phyloP scores from a whole-genome alignment of 257 asterid genomes.

The Jasminum sambac region DNA sequence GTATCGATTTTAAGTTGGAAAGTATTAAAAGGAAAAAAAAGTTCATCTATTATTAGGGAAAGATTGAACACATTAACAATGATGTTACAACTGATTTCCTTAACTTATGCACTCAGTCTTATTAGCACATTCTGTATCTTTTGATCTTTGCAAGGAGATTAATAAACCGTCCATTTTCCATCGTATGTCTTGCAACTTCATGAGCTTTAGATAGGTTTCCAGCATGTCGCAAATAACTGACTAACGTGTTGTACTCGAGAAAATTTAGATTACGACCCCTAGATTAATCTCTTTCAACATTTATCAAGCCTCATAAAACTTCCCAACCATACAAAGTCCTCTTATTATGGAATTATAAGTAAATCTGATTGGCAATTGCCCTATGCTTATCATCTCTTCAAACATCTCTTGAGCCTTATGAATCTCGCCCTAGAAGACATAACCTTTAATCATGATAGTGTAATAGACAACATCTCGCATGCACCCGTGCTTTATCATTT shows the following conservation, averaged over 20 bases:
- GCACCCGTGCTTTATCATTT: slow-evolving; percentile 66
- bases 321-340: slow-evolving; percentile 75
- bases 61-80: slow-evolving; percentile 23
- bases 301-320: slow-evolving; percentile 74
- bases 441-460: slow-evolving; percentile 89
- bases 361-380: slow-evolving; percentile 86
- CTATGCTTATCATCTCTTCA: slow-evolving; percentile 58
- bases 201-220: slow-evolving; percentile 82
- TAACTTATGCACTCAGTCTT: slow-evolving; percentile 15
- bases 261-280: slow-evolving; percentile 90
- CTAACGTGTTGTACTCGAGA: slow-evolving; percentile 86
- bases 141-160: slow-evolving; percentile 71
- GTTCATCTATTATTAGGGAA: too few species aligned
- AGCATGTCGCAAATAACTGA: slow-evolving; percentile 71
- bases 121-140: slow-evolving; percentile 67
- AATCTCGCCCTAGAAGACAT: slow-evolving; percentile 66
- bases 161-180: slow-evolving; percentile 72
- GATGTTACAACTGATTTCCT: slow-evolving; percentile 18
- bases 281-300: slow-evolving; percentile 81
- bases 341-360: slow-evolving; percentile 95
- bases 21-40: too few species aligned
- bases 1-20: too few species aligned
- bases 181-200: slow-evolving; percentile 67
- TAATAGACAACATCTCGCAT: slow-evolving; percentile 85
- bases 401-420: slow-evolving; percentile 68